phyloP scores from a whole-genome alignment of 2,329 filamentous ascomycete species.

The Diaporthe helianthi region DNA sequence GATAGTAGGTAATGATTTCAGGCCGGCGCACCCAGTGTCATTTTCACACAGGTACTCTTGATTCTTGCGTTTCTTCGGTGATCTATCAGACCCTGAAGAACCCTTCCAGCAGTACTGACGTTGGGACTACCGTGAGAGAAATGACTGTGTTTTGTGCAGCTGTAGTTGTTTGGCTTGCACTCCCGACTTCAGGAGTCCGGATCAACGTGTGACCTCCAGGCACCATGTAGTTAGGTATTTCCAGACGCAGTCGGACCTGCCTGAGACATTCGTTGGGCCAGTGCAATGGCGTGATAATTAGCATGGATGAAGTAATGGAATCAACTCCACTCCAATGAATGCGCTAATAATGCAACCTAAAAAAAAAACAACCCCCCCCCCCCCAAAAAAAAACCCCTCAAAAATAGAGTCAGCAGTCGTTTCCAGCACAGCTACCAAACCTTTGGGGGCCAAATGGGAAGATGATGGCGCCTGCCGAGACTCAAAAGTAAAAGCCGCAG shows the following conservation, averaged over 20 bases:
- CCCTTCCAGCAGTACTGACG: background rate
- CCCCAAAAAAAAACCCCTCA: too few species aligned
- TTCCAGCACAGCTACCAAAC: too few species aligned
- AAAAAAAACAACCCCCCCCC: too few species aligned
- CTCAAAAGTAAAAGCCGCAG: background rate
- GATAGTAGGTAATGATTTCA: too few species aligned
- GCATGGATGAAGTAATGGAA: background rate
- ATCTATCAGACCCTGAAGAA: too few species aligned
- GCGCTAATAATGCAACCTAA: too few species aligned
- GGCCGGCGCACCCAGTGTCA: too few species aligned
- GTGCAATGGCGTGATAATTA: conserved; percentile 11
- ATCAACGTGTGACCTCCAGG: background rate
- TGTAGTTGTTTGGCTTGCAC: too few species aligned
- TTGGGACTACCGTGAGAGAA: too few species aligned
- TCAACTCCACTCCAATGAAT: background rate
- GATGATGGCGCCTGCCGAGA: background rate
- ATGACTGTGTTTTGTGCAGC: background rate
- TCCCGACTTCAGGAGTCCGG: too few species aligned
- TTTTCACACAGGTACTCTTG: too few species aligned
- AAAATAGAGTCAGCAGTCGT: background rate
- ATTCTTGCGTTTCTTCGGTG: too few species aligned
- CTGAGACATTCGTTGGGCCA: background rate
- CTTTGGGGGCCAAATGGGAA: background rate
- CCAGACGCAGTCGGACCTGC: background rate
- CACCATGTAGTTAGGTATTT: background rate